Evolutionary conservation across 441 rosid species (phyloP).

Genomic region (Populus hybrid): DNA sequence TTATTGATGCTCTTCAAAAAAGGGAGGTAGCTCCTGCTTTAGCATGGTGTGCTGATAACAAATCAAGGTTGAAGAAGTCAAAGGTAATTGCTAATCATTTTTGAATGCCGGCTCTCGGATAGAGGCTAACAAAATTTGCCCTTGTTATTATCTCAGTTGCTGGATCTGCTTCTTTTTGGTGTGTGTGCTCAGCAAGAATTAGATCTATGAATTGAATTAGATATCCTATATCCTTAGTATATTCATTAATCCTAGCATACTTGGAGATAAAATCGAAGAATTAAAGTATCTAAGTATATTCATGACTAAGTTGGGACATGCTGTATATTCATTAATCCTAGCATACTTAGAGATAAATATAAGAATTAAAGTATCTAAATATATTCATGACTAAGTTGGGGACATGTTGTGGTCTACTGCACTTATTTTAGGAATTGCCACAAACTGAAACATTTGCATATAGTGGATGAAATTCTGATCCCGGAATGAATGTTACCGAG

Average conservation of each 20-base stretch:
- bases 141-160: not conserved
- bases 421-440: not conserved
- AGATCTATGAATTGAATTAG: not conserved
- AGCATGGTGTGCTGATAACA: conserved; percentile 89
- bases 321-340: too few species aligned
- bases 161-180: not conserved
- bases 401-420: too few species aligned
- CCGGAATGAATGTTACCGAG: not conserved
- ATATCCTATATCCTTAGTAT: not conserved
- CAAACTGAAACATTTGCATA: not conserved
- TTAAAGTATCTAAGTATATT: too few species aligned
- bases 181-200: not conserved
- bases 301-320: too few species aligned
- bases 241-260: not conserved
- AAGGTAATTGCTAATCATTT: conserved; percentile 47
- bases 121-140: not conserved
- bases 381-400: too few species aligned
- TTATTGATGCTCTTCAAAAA: conserved; percentile 76
- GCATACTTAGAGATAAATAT: too few species aligned
- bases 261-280: not conserved
- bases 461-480: not conserved
- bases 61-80: conserved; percentile 80
- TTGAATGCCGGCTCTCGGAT: not conserved
- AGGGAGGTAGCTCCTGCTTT: conserved; percentile 85
- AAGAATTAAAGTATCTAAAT: too few species aligned